These are phyloP conservation scores for Neonectria faginata DNA, from an alignment of 2,329 filamentous ascomycete genomes.

Conservation along the genomic window DNA sequence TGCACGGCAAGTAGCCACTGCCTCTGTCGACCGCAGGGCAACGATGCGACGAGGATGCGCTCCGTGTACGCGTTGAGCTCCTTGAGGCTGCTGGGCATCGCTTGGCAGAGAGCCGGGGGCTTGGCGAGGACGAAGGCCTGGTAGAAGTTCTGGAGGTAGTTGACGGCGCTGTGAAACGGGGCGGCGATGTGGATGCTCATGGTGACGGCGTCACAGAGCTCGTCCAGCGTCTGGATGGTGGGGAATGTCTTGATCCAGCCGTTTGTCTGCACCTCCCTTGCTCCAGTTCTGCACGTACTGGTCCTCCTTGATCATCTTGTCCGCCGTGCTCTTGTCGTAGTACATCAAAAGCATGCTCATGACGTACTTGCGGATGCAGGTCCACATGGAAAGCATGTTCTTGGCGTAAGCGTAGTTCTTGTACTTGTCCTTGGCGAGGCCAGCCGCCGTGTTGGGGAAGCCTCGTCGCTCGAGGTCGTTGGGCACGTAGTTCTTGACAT, in stretches of 20 bases:
- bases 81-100: slow-evolving; percentile 48
- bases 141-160: slow-evolving; percentile 65
- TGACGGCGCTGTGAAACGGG: slow-evolving; percentile 62
- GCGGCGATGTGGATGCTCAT: slow-evolving; percentile 66
- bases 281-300: slow-evolving; percentile 54
- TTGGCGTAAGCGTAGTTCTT: slow-evolving; percentile 62
- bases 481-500: slow-evolving; percentile 58
- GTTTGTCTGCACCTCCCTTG: slow-evolving; percentile 54
- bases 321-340: slow-evolving; percentile 49
- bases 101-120: slow-evolving; percentile 53
- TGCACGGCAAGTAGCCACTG: slow-evolving; percentile 61
- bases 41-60: slow-evolving; percentile 49
- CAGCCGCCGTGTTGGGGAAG: slow-evolving; percentile 52
- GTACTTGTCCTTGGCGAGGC: slow-evolving; percentile 52
- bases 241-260: slow-evolving; percentile 58
- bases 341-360: slow-evolving; percentile 50
- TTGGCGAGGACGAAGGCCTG: slow-evolving; percentile 60
- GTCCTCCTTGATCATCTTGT: slow-evolving; percentile 46
- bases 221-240: slow-evolving; percentile 53
- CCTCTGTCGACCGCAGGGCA: slow-evolving; percentile 56
- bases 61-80: slow-evolving; percentile 49
- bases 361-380: slow-evolving; percentile 56
- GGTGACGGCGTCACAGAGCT: slow-evolving; percentile 58
- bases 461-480: slow-evolving; percentile 58
- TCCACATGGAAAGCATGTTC: slow-evolving; percentile 60